Conservation (phyloP, 2,329 filamentous ascomycete species). For the Tolypocladium amazonense region DNA sequence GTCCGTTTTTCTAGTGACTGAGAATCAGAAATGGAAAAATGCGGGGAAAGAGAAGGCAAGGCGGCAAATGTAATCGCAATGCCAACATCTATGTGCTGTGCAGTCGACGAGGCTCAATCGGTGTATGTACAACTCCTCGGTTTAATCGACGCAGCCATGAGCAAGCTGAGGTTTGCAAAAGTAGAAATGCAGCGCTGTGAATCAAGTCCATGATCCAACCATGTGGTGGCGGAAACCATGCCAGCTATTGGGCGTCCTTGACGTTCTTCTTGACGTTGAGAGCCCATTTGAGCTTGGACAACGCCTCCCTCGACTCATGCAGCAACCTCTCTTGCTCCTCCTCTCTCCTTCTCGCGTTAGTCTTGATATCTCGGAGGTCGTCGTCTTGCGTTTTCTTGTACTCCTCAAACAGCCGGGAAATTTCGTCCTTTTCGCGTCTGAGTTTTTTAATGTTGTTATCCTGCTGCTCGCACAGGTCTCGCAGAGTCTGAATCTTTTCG, state of each 20-base stretch:
- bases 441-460: slow-evolving; percentile 55
- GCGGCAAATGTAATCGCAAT: background rate
- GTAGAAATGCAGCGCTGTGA: background rate
- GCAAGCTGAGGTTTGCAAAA: background rate
- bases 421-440: slow-evolving; percentile 49
- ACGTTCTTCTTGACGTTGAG: slow-evolving; percentile 56
- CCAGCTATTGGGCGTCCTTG: slow-evolving; percentile 37
- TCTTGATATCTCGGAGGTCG: slow-evolving; percentile 48
- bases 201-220: background rate
- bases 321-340: slow-evolving; percentile 48
- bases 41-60: background rate
- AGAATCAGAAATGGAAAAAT: background rate
- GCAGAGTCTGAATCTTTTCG: slow-evolving; percentile 51
- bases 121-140: background rate
- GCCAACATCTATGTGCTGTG: background rate
- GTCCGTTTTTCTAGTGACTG: background rate
- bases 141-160: background rate
- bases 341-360: slow-evolving; percentile 45
- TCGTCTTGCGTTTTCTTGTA: slow-evolving; percentile 57
- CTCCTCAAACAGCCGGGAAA: slow-evolving; percentile 47
- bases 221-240: background rate
- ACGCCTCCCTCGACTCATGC: slow-evolving; percentile 46
- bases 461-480: slow-evolving; percentile 64
- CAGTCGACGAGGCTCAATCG: background rate
- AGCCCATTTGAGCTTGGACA: slow-evolving; percentile 63